These are phyloP conservation scores for Fistulifera solaris DNA, from an alignment of 108 stramenopile genomes.

Conservation along the genomic window DNA sequence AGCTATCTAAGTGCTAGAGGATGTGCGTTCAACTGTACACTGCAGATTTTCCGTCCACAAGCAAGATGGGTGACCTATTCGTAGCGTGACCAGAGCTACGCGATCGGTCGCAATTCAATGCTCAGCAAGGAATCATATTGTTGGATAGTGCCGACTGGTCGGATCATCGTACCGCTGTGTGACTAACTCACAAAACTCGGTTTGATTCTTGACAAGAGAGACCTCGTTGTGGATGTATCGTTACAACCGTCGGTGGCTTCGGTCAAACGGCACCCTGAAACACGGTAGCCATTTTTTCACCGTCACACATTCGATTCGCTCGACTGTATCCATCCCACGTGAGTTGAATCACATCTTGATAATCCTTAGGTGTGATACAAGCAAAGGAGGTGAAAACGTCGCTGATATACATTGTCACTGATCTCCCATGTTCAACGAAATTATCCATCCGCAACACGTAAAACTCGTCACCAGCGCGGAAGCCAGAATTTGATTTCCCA, in stretches of 20 bases:
- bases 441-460: constrained; percentile 5
- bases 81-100: constrained; percentile 10
- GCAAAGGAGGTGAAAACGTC: neutral
- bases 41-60: constrained; percentile 24
- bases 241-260: constrained; percentile 7
- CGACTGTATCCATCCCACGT: constrained; percentile 18
- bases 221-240: constrained; percentile 2
- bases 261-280: constrained; percentile 17
- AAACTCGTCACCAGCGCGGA: constrained; percentile 20
- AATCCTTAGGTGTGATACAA: neutral
- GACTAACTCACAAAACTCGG: constrained; percentile 12
- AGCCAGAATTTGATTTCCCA: constrained; percentile 36
- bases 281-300: constrained; percentile 8
- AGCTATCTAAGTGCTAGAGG: too few relatives aligned
- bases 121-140: constrained; percentile 8
- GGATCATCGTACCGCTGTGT: constrained; percentile 9
- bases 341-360: constrained; percentile 5
- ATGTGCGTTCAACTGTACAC: too few relatives aligned
- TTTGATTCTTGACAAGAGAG: constrained; percentile 4
- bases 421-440: neutral
- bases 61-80: constrained; percentile 17
- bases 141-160: constrained; percentile 3
- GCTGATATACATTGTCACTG: constrained; percentile 14
- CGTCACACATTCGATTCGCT: constrained; percentile 18
- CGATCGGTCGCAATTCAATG: constrained; percentile 6